Conservation (phyloP, 2,329 filamentous ascomycete genomes). For the Pyricularia sp. region DNA sequence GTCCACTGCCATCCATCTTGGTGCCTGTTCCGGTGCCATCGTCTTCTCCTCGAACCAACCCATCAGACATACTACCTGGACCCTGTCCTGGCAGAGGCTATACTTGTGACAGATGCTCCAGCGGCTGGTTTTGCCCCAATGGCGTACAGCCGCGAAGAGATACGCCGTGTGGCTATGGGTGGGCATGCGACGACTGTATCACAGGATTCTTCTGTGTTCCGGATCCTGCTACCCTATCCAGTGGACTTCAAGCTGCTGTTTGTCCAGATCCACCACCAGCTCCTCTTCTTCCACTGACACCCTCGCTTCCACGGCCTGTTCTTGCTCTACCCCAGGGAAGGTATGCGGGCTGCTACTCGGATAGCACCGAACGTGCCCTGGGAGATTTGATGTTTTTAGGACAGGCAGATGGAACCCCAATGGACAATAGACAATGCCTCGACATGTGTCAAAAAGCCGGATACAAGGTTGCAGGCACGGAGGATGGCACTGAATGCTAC, state of each 20-base stretch:
- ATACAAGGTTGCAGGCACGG: slow-evolving; percentile 12
- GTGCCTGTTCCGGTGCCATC: background rate
- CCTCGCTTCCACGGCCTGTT: slow-evolving; percentile 6
- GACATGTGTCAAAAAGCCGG: slow-evolving; percentile 9
- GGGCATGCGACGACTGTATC: slow-evolving; percentile 25
- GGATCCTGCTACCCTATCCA: background rate
- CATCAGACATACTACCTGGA: slow-evolving; percentile 3
- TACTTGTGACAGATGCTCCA: slow-evolving; percentile 24
- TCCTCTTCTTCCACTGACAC: background rate
- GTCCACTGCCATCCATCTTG: background rate
- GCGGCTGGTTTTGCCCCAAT: slow-evolving; percentile 27
- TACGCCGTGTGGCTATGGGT: slow-evolving; percentile 25
- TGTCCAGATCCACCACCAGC: slow-evolving; percentile 2
- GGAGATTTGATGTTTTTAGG: slow-evolving; percentile 10
- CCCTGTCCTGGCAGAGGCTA: slow-evolving; percentile 26
- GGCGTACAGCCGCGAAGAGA: slow-evolving; percentile 21
- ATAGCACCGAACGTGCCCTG: slow-evolving; percentile 10
- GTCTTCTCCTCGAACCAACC: background rate
- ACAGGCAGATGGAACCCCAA: slow-evolving; percentile 3
- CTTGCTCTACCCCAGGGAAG: slow-evolving; percentile 7
- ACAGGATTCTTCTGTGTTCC: slow-evolving; percentile 27
- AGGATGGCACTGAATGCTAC: slow-evolving; percentile 13
- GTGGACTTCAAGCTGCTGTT: background rate
- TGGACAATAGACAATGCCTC: slow-evolving; percentile 14
- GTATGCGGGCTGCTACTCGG: slow-evolving; percentile 14